Base-by-base conservation (phyloP, 306 rosid genomes). In the Quercus berberidifolia region DNA sequence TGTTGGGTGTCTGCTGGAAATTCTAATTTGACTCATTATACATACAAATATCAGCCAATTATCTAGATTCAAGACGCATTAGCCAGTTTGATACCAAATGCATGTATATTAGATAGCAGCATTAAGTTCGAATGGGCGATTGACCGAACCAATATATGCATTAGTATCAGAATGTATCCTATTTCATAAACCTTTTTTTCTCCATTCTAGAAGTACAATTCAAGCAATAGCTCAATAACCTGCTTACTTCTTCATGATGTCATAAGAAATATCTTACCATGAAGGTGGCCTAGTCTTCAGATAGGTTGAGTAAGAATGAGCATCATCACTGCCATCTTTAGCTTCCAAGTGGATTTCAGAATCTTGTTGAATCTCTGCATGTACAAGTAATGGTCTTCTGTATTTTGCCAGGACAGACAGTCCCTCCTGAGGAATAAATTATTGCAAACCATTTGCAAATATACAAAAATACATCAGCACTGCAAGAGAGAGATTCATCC, bases 351-450 rank as follows among this genome's bases (percentile, higher is more conserved):
- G 4, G 76, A 83, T 82, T 77, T 79, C 84, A 71, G 88, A 81
- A 54, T 89, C 90, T 75, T 52, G 87, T 80, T 78, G 76, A 85
- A 92, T 52, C 94, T 94, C 99, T 63, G 97, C 52, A 78, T 94
- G 99, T 80, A 92, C 99, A 78, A 92, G 84, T 83, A 94, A 83
- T 75, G 95, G 99, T 77, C 95, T 91, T 88, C 78, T 89, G 82
- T 92, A 91, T 89, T 86, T 94, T 80, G 97, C 92, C 82, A 92
- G 75, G 69, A 91, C 91, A 73, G 97, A 74, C 76, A 92, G 85
- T 69, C 99, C 99, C 79, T 84, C 97, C 99, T 94, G 81, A 78
- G 59, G 83, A 82, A 73, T 74, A 72, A 74, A 82, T 81, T 46
- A 68, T 78, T 56, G 75, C 54, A 70, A 85, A 38, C 54, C 82